Base-by-base conservation (phyloP, 2,329 filamentous ascomycete species). In the Neofusicoccum kwambonambiense region DNA sequence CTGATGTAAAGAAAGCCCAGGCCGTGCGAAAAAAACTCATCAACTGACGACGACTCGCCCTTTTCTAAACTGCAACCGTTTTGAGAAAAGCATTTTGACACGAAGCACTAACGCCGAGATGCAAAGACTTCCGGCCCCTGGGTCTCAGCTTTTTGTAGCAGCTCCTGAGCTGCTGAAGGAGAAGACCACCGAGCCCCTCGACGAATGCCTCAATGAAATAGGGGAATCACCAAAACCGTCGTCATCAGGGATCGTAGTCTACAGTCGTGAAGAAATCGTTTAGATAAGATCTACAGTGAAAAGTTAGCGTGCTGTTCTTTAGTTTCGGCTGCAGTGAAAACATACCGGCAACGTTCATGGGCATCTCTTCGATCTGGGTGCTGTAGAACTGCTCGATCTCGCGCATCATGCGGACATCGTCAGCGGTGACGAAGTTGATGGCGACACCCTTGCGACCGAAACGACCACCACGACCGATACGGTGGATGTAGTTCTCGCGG, bases 331-430 rank as follows among this genome's bases (percentile, higher is more conserved):
- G 11, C 19, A 15, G 15, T 1, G 3, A 11, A 31, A 51, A 80
- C 84, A 76, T 82, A 85, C 83, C 84, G 77, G 86, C 86, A 80
- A 89, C 88, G 82, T 89, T 90, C 95, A 99, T 98, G 78, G 95
- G 95, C 95, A 99, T 99, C 88, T 99, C 95, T 85, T 99, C 95
- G 73, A 99, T 98, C 86, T 99, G 95, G 81, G 95, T 99, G 88
- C 92, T 97, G 90, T 99, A 99, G 88, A 98, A 99, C 85, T 97
- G 92, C 83, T 99, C 95, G 75, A 99, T 99, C 83, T 99, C 95
- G 81, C 95, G 89, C 92, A 99, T 96, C 92, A 99, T 98, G 82
- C 94, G 93, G 77, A 99, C 95, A 83, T 99, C 95, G 72, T 99
- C 95, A 75, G 93, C 92, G 68, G 94, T 98, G 80, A 99, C 95